Percentiles rank a stretch among this genome's conserved stretches.
Conservation (phyloP, 495 filamentous ascomycete genomes). For the Penicillium silybi region DNA sequence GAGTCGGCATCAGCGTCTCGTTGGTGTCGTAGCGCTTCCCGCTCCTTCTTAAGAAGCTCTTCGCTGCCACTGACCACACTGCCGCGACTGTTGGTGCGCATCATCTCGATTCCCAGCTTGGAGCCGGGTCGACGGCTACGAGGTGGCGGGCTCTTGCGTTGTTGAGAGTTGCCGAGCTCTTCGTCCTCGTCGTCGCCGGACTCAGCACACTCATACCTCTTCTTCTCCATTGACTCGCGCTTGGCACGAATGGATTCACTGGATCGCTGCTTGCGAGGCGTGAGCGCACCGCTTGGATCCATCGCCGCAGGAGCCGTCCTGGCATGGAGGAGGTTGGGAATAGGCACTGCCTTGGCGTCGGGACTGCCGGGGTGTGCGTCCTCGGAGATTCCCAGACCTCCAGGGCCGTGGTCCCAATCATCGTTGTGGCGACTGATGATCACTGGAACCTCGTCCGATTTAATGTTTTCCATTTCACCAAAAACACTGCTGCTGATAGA, state of each 20-base stretch:
- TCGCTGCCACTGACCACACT: conserved; percentile 63
- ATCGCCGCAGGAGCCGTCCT: conserved; percentile 65
- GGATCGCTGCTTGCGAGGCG: conserved; percentile 66
- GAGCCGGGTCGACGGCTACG: conserved; percentile 57
- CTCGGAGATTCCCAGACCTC: conserved; percentile 67
- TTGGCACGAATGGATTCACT: conserved; percentile 73
- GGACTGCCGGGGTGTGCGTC: conserved; percentile 25
- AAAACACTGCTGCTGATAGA: conserved; percentile 83
- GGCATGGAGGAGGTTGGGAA: conserved; percentile 56
- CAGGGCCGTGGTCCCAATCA: conserved; percentile 66
- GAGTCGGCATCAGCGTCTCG: conserved; percentile 21
- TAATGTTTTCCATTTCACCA: conserved; percentile 76
- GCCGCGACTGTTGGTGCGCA: conserved; percentile 88
- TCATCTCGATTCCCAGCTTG: conserved; percentile 90
- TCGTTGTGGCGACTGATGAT: conserved; percentile 67
- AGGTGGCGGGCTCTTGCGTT: conserved; percentile 55
- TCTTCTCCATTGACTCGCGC: conserved; percentile 70
- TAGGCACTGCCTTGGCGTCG: conserved; percentile 32
- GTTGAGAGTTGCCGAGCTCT: conserved; percentile 63
- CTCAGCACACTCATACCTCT: conserved; percentile 72
- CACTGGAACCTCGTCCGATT: conserved; percentile 73
- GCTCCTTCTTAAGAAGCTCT: conserved; percentile 38
- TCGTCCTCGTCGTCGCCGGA: conserved; percentile 93
- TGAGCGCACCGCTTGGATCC: conserved; percentile 41
- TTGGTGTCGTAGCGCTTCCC: conserved; percentile 28